Conservation (phyloP, 305 asterid genomes). For the Ilex paraguariensis region DNA sequence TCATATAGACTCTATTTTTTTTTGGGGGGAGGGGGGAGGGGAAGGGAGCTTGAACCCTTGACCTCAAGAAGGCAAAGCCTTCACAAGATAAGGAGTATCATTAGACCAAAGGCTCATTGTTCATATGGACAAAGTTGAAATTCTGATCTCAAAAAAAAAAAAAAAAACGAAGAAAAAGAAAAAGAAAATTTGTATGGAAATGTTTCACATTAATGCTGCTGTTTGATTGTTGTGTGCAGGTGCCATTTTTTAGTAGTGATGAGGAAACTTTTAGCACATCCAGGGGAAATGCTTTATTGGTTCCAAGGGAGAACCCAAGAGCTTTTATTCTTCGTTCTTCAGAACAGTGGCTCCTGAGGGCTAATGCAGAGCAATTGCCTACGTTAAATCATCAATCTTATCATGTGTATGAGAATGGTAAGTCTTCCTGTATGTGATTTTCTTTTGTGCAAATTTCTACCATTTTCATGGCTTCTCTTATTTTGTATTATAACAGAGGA, state of each 20-base stretch:
- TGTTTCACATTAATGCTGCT: not conserved
- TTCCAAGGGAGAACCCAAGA: slow-evolving; percentile 43
- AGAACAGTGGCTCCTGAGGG: slow-evolving; percentile 6
- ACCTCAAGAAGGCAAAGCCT: too few relatives aligned
- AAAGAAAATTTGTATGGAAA: not conserved
- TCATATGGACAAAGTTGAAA: too few relatives aligned
- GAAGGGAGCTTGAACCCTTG: too few relatives aligned
- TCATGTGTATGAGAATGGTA: slow-evolving; percentile 18
- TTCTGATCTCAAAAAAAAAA: too few relatives aligned
- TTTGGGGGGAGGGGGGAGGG: too few relatives aligned
- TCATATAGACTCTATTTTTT: too few relatives aligned
- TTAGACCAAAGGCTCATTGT: too few relatives aligned
- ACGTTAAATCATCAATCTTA: slow-evolving; percentile 13
- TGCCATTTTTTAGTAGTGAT: slow-evolving; percentile 37
- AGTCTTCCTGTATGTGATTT: slow-evolving; percentile 10
- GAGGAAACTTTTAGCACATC: slow-evolving; percentile 15
- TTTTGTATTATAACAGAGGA: not conserved
- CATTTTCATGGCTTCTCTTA: not conserved
- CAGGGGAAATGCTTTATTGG: slow-evolving; percentile 19
- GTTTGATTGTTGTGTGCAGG: slow-evolving; percentile 23
- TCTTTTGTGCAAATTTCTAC: not conserved
- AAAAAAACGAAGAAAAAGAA: too few relatives aligned
- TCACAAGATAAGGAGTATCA: too few relatives aligned
- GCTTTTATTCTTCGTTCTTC: slow-evolving; percentile 23
- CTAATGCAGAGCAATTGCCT: slow-evolving; percentile 9